A percentile compares a stretch with the other conserved stretches of the same genome.
phyloP scores from a whole-genome alignment of 192 early-diverging fungal species.

The Podila horticola region DNA sequence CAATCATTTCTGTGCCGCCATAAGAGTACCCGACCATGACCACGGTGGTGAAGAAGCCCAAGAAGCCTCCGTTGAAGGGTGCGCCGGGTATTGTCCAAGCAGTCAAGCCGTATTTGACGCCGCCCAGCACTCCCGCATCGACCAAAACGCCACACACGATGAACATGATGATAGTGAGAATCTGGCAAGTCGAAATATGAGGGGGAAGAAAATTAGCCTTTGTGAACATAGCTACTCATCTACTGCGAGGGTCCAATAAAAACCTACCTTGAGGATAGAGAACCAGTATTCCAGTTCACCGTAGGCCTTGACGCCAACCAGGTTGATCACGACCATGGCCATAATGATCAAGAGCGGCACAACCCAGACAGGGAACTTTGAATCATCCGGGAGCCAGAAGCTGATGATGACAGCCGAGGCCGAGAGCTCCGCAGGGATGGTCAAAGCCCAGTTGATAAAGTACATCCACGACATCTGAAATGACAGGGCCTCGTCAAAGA shows the following conservation, averaged over 20 bases:
- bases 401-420: conserved; percentile 80
- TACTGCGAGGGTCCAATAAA: neutral
- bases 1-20: conserved; percentile 91
- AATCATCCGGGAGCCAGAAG: conserved; percentile 55
- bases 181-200: conserved; percentile 52
- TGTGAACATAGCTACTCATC: neutral
- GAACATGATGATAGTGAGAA: conserved; percentile 84
- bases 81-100: conserved; percentile 73
- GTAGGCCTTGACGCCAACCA: conserved; percentile 72
- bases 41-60: conserved; percentile 71
- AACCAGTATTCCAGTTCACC: conserved; percentile 86
- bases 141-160: conserved; percentile 85
- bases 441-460: conserved; percentile 70
- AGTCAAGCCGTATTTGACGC: conserved; percentile 64
- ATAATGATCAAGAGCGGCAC: conserved; percentile 60
- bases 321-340: conserved; percentile 72
- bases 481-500: conserved; percentile 83
- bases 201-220: neutral
- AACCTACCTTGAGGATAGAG: conserved; percentile 56
- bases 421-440: conserved; percentile 76
- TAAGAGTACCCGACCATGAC: conserved; percentile 86
- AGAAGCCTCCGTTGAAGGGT: conserved; percentile 67
- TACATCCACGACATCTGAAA: conserved; percentile 80
- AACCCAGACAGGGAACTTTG: conserved; percentile 43
- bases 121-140: conserved; percentile 71